Evolutionary conservation across 1,284 basidiomycete species (phyloP), one percentile per base, ranked within the genome.

Genomic region (Cryptococcus hybrid): DNA sequence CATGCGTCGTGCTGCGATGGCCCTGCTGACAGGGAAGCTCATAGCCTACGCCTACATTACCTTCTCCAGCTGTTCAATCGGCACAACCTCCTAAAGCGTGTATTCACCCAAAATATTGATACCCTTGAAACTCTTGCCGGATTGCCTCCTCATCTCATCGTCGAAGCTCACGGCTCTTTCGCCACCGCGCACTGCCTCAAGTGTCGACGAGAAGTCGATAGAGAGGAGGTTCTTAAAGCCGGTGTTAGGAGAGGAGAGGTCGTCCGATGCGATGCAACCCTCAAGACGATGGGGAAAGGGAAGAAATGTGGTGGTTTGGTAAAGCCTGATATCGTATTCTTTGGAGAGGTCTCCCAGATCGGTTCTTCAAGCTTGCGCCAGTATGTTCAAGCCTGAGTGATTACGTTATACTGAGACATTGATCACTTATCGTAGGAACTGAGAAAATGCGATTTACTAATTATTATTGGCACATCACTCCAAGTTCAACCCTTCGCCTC

Each of bases 151-250:
- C 77, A 85, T 24, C 84, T 84, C 65, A 86, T 99, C 58, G 83
- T 98, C 39, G 95, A 98, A 78, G 96, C 96, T 0, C 95, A 99
- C 70, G 95, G 93, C 0, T 91, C 88, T 66, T 94, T 94, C 65
- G 89, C 90, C 0, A 83, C 81, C 7, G 88, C 93, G 52, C 82
- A 84, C 56, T 97, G 93, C 68, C 84, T 95, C 11, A 79, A 84
- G n/a, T 96, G 92, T 71, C 48, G 59, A 13, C 63, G 79, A 30
- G 69, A 75, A 1, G 71, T 80, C 0, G 90, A 83, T 62, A 84
- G 86, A 49, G 83, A 83, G 24, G 83, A 85, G n/a, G 84, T 86
- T 69, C 87, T 94, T 80, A 83, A 82, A 68, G 74, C 80, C 9
- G 81, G 83, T 6, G 83, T 92, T 36, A 73, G 80, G 54, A 70